Evolutionary conservation across 2,329 filamentous ascomycete species (phyloP).

Genomic region (Cladorrhinum sp.): DNA sequence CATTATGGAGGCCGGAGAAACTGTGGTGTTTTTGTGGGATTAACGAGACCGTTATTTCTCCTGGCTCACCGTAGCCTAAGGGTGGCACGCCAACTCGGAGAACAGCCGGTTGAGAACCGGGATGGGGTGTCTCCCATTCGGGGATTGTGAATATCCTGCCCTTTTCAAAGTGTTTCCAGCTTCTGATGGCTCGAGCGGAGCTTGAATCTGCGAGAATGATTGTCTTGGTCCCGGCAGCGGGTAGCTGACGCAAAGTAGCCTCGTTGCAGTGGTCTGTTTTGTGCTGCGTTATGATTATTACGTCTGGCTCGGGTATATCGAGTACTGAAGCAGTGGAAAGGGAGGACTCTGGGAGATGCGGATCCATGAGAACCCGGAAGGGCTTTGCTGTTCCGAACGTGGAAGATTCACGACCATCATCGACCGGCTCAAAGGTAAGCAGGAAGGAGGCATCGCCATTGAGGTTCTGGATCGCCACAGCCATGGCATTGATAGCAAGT

Average conservation of each 20-base stretch:
- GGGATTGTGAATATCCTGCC: slow-evolving; percentile 45
- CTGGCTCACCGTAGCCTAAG: slow-evolving; percentile 47
- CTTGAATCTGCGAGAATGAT: slow-evolving; percentile 64
- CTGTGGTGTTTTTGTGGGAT: slow-evolving; percentile 60
- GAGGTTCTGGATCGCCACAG: slow-evolving; percentile 60
- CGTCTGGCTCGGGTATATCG: slow-evolving; percentile 42
- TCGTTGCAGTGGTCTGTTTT: slow-evolving; percentile 68
- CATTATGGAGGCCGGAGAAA: slow-evolving; percentile 60
- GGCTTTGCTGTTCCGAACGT: slow-evolving; percentile 42
- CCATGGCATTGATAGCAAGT: slow-evolving; percentile 43
- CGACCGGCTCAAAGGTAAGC: slow-evolving; percentile 57
- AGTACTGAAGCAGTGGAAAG: slow-evolving; percentile 54
- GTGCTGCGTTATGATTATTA: slow-evolving; percentile 46
- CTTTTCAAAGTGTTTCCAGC: slow-evolving; percentile 66
- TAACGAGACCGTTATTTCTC: slow-evolving; percentile 70
- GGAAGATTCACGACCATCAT: slow-evolving; percentile 35
- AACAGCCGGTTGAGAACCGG: slow-evolving; percentile 33
- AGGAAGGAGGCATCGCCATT: slow-evolving; percentile 66
- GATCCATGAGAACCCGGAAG: slow-evolving; percentile 69
- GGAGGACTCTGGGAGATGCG: slow-evolving; percentile 62
- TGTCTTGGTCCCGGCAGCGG: slow-evolving; percentile 49
- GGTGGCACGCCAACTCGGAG: slow-evolving; percentile 53
- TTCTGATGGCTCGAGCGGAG: slow-evolving; percentile 61
- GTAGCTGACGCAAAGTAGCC: slow-evolving; percentile 63
- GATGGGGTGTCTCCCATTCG: slow-evolving; percentile 44